Base-by-base conservation (phyloP, 495 filamentous ascomycete species). In the Mytilinidion resinicola region DNA sequence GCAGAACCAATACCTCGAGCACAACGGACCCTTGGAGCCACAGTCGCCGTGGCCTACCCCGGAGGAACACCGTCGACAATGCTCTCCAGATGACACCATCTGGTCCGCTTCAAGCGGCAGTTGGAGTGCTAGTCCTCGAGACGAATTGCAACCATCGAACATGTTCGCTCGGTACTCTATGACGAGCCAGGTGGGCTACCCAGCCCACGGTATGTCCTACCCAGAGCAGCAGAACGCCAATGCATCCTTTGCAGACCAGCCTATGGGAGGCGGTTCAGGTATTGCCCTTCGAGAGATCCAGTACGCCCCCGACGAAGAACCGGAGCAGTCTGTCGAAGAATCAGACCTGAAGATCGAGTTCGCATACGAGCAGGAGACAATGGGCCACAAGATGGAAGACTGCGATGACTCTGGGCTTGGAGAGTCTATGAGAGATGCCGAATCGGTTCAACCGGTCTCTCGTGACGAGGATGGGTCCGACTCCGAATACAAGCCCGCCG, bases 241-340 rank as follows among this genome's bases (percentile, higher is more conserved):
- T 19, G 17, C 25, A 33, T 55, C 38, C 51, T 10, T 43, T 4
- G 15, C 41, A 19, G 49, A 59, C 10, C 50, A 49, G 10, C 33
- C 46, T 30, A 6, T 19, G 10, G 20, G 42, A 10, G 52, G 42
- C 9, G 39, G 35, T 17, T 61, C 21, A 47, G 25, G 25, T 6
- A 64, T 67, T 42, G 57, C 51, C 35, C 58, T 64, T 20, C 43
- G 61, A 8, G 65, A 70, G n/a, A 41, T 70, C 15, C 65, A 70
- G 37, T 60, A 62, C 39, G 51, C 59, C 9, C 65, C 60, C 12
- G 61, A 63, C 41, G 53, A 53, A 9, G 58, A 65, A 43, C 48
- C 46, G 9, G 67, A 69, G 41, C 21, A 51, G 12, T 43, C 38
- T 17, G 41, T 56, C 43, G 61, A 61, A 55, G 63, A 63, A 19